Evolutionary conservation across 805 yeast genomes (phyloP), one percentile per base, ranked within the genome.

Genomic region (Barnettozyma pratensis): DNA sequence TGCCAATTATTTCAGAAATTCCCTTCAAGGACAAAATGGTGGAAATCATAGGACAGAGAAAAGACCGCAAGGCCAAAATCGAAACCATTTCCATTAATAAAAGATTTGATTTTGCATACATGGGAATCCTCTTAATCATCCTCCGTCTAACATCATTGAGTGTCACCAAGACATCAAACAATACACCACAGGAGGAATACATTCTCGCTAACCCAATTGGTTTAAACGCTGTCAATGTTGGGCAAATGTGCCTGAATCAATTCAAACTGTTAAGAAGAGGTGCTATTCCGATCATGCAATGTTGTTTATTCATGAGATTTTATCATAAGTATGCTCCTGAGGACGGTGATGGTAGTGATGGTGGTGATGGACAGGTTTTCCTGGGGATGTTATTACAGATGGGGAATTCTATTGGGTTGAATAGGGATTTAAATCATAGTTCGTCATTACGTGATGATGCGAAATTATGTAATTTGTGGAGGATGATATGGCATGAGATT

Each of bases 271-370:
- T 77, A 39, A 62, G 79, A 50, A 65, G 73, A 49, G 71, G 77
- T 36, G 75, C 80, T 19, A 54, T 82, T 29, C 70, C 75, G 0
- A 69, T 81, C 25, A 64, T 81, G 49, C 85, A 81, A 58, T 76
- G 81, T 51, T 75, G 81, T 7, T 49, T 80, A 45, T 66, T 75
- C 51, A 70, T 77, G 66, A 70, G 79, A 51, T 62, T 74, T 39
- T 83, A 81, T 64, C 74, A 72, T 53, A 73, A 69, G 50, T 70
- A 73, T 52, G 77, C 85, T 9, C 84, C 86, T 1, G 84, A 81
- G 52, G 81, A 77, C 52, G 77, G 76, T 26, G 81, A 77, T 58
- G 77, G 79, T 8, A 67, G 70, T 6, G 85, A 79, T 56, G 83
- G 79, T 48, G 83, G 81, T 39, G 79, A 78, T 44, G 73, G 81